These are phyloP conservation scores for Botrytis medusae DNA, from an alignment of 2,329 filamentous ascomycete species.

Conservation along the genomic window DNA sequence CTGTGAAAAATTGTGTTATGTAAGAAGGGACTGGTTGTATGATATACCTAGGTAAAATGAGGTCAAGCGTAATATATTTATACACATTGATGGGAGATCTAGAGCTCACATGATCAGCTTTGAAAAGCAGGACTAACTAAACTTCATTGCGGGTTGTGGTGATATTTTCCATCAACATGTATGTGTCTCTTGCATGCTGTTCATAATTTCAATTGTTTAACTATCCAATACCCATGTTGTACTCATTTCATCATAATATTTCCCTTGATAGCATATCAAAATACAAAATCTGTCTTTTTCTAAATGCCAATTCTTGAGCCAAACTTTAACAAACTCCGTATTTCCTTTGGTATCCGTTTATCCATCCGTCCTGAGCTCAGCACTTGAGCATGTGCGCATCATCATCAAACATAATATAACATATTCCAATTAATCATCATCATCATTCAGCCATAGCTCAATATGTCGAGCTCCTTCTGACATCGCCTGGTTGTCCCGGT, in stretches of 20 bases:
- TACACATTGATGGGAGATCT: background rate
- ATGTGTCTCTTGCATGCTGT: background rate
- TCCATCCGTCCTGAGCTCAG: slow-evolving; percentile 1
- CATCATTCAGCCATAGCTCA: background rate
- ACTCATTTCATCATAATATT: background rate
- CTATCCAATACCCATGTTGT: background rate
- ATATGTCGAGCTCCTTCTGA: background rate
- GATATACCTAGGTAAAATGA: background rate
- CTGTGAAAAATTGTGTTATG: slow-evolving; percentile 35
- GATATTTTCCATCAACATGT: background rate
- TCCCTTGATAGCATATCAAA: background rate
- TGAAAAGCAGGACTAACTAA: background rate
- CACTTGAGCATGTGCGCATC: background rate
- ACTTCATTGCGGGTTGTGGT: background rate
- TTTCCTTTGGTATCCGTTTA: background rate
- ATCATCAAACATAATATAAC: background rate
- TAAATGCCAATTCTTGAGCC: background rate
- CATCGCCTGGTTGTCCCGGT: slow-evolving; percentile 5
- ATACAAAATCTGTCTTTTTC: background rate
- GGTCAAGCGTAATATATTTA: background rate
- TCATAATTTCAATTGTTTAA: background rate
- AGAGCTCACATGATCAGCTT: background rate
- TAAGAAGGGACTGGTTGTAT: slow-evolving; percentile 6
- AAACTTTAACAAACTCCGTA: slow-evolving; percentile 1
- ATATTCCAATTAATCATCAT: background rate